A percentile compares a stretch with the other conserved stretches of the same genome.
Conservation (phyloP, 768 basidiomycete species). For the Macrolepiota fuliginosa region DNA sequence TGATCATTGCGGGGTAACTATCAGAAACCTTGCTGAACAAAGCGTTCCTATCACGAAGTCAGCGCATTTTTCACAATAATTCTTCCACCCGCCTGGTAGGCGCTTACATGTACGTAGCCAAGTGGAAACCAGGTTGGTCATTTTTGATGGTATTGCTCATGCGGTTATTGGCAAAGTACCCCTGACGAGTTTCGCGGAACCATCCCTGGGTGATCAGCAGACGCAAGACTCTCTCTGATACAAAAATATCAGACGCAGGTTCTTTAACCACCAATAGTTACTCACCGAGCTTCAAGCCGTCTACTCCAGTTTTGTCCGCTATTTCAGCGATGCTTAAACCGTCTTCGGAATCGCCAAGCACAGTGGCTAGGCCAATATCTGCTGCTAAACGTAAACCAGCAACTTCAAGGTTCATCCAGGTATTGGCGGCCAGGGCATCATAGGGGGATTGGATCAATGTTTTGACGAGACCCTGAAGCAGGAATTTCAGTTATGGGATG, state of each 20-base stretch:
- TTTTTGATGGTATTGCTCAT: conserved; percentile 34
- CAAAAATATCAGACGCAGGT: not conserved
- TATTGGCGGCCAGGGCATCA: conserved; percentile 32
- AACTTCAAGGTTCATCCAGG: conserved; percentile 31
- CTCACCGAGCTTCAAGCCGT: conserved; percentile 33
- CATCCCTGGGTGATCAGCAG: conserved; percentile 34
- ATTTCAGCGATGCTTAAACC: conserved; percentile 32
- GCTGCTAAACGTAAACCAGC: conserved; percentile 32
- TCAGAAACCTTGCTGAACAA: conserved; percentile 32
- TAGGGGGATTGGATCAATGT: conserved; percentile 33
- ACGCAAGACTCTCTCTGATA: conserved; percentile 30
- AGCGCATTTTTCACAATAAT: not conserved
- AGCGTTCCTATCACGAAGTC: conserved; percentile 26
- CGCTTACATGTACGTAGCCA: conserved; percentile 34
- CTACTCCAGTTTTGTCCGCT: conserved; percentile 29
- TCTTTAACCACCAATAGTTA: not conserved
- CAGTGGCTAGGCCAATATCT: conserved; percentile 30
- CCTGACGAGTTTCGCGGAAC: conserved; percentile 34
- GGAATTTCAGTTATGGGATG: not conserved
- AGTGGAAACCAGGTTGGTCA: conserved; percentile 31
- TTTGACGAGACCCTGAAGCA: conserved; percentile 29
- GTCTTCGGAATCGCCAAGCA: conserved; percentile 32
- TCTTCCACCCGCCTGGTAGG: too few relatives aligned
- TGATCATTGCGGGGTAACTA: conserved; percentile 31
- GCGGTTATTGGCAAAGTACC: conserved; percentile 36